phyloP scores from a whole-genome alignment of 352 stramenopile genomes.

The Sclerospora graminicola region DNA sequence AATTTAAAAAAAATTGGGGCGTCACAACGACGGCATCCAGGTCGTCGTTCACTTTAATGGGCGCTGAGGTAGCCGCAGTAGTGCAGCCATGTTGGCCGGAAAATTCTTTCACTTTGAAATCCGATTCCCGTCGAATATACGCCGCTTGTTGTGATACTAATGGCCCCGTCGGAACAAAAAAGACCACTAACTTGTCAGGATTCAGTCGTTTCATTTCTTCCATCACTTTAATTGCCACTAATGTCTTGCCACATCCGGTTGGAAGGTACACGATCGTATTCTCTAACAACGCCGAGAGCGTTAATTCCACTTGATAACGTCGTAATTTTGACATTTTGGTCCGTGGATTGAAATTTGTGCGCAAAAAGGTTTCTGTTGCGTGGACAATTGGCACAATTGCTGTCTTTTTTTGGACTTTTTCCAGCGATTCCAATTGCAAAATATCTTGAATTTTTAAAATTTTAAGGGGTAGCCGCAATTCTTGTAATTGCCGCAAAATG shows the following conservation, averaged over 20 bases:
- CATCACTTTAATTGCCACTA: conserved; percentile 66
- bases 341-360: conserved; percentile 16
- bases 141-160: conserved; percentile 66
- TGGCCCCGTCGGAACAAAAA: conserved; percentile 65
- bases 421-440: background rate
- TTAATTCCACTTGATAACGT: conserved; percentile 59
- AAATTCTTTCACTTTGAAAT: conserved; percentile 39
- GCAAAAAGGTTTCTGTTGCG: conserved; percentile 22
- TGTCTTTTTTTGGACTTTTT: background rate
- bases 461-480: conserved; percentile 15
- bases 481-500: conserved; percentile 23
- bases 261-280: conserved; percentile 77
- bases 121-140: conserved; percentile 59
- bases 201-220: conserved; percentile 57
- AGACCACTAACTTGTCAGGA: conserved; percentile 34
- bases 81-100: conserved; percentile 37
- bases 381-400: conserved; percentile 11
- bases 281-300: conserved; percentile 53
- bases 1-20: conserved; percentile 61
- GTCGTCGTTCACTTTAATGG: conserved; percentile 14
- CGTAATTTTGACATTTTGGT: conserved; percentile 43
- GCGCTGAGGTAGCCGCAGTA: conserved; percentile 1
- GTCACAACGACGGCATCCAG: conserved; percentile 49
- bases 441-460: conserved; percentile 16
- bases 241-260: conserved; percentile 68